Conservation (phyloP, 768 basidiomycete species). For the Podaxis mareebaensis region DNA sequence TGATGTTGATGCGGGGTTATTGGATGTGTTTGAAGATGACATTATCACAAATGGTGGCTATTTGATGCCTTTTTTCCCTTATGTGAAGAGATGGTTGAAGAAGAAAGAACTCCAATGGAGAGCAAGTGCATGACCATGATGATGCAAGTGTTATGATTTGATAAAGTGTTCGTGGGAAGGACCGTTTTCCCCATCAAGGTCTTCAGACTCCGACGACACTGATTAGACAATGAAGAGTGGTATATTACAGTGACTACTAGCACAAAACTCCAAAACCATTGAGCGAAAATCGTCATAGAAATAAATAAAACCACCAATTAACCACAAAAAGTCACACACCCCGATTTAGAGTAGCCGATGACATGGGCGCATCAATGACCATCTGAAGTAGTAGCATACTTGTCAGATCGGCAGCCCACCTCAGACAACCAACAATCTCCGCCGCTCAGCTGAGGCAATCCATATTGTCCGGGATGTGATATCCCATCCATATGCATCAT, state of each 20-base stretch:
- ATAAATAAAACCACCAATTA: neutral
- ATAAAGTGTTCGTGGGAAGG: slow-evolving; percentile 11
- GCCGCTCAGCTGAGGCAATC: neutral
- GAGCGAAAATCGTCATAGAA: neutral
- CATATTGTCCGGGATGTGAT: neutral
- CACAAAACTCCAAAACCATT: neutral
- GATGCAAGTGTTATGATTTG: slow-evolving; percentile 7
- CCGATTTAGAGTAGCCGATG: too few relatives aligned
- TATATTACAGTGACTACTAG: slow-evolving; percentile 1
- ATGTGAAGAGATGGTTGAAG: neutral
- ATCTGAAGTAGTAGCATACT: too few relatives aligned
- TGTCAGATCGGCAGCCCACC: too few relatives aligned
- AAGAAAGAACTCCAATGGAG: neutral
- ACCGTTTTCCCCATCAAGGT: neutral
- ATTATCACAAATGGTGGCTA: neutral
- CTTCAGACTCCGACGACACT: too few relatives aligned
- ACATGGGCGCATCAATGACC: too few relatives aligned
- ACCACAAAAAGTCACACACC: too few relatives aligned
- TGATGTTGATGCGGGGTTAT: slow-evolving; percentile 12
- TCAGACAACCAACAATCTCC: neutral
- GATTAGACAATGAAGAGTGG: neutral
- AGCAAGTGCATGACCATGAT: neutral
- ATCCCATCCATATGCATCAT: neutral
- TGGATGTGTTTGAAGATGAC: slow-evolving; percentile 4
- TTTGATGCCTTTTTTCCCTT: neutral